A percentile compares a stretch with the other conserved stretches of the same genome.
Evolutionary conservation across 1,284 basidiomycete species (phyloP).

Genomic region (Ganoderma resinaceum): DNA sequence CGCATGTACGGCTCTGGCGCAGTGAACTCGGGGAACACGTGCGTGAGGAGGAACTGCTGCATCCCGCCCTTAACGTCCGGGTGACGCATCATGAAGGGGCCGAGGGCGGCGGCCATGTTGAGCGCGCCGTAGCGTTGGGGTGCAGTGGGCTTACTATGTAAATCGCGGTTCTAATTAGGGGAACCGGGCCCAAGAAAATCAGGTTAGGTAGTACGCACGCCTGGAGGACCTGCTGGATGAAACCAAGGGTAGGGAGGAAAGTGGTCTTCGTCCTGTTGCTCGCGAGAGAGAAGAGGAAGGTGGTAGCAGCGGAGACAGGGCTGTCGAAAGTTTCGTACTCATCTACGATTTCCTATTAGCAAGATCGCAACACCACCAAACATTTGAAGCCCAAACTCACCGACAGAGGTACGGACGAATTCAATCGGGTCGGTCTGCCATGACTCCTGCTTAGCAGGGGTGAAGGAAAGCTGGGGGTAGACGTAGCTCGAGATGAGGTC

Average conservation of each 20-base stretch:
- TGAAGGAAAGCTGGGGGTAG: conserved; percentile 88
- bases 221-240: conserved; percentile 75
- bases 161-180: not conserved
- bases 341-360: conserved; percentile 50
- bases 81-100: conserved; percentile 80
- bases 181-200: not conserved
- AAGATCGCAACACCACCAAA: not conserved
- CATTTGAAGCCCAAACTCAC: conserved; percentile 47
- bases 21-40: conserved; percentile 76
- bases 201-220: conserved; percentile 56
- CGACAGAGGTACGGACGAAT: conserved; percentile 75
- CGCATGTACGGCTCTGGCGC: conserved; percentile 74
- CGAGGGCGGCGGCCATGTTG: conserved; percentile 80
- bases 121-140: conserved; percentile 83
- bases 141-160: conserved; percentile 56
- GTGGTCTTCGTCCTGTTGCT: conserved; percentile 79
- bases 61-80: conserved; percentile 79
- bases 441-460: conserved; percentile 64
- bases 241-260: conserved; percentile 79
- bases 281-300: conserved; percentile 79
- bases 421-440: conserved; percentile 85
- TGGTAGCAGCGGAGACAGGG: conserved; percentile 79
- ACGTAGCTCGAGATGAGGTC: conserved; percentile 78
- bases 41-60: conserved; percentile 77
- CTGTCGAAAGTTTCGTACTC: conserved; percentile 81